These are phyloP conservation scores for Kurtzmaniella quercitrusa DNA, from an alignment of 1,139 yeast genomes.

Conservation along the genomic window DNA sequence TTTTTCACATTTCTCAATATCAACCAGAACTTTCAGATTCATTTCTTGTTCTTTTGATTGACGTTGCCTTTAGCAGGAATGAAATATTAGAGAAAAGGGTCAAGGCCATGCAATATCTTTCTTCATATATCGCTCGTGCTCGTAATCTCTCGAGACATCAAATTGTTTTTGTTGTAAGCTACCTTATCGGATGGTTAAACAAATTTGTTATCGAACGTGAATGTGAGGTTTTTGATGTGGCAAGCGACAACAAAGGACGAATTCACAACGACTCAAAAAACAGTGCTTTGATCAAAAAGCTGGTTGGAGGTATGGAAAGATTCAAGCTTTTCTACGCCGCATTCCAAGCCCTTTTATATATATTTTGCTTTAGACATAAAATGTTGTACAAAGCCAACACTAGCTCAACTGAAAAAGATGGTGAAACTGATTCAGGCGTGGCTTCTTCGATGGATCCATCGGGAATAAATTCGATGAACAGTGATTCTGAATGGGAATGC, in stretches of 20 bases:
- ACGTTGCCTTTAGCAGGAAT: conserved; percentile 66
- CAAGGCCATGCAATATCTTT: conserved; percentile 86
- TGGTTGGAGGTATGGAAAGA: conserved; percentile 63
- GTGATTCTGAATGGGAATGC: conserved; percentile 67
- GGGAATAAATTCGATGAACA: conserved; percentile 1
- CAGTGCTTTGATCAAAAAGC: conserved; percentile 11
- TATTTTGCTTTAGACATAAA: conserved; percentile 83
- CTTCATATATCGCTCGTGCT: conserved; percentile 90
- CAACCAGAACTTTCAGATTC: conserved; percentile 83
- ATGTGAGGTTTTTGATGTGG: conserved; percentile 61
- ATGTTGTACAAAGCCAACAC: conserved; percentile 38
- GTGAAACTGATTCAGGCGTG: conserved; percentile 8
- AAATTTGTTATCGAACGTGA: conserved; percentile 81
- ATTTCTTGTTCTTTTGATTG: conserved; percentile 76
- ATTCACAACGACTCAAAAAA: conserved; percentile 5
- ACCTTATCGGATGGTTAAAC: conserved; percentile 78
- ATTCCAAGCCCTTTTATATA: conserved; percentile 84
- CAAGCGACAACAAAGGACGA: conserved; percentile 12
- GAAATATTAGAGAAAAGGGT: conserved; percentile 73
- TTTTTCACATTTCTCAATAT: conserved; percentile 79
- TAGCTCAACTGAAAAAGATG: conserved; percentile 16
- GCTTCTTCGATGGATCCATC: neutral
- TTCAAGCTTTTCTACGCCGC: conserved; percentile 90
- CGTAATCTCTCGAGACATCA: conserved; percentile 67
- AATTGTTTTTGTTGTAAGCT: conserved; percentile 72